Evolutionary conservation across 2,329 filamentous ascomycete species (phyloP), one percentile per base, ranked within the genome.

Genomic region (Dactylellina parvicollis): DNA sequence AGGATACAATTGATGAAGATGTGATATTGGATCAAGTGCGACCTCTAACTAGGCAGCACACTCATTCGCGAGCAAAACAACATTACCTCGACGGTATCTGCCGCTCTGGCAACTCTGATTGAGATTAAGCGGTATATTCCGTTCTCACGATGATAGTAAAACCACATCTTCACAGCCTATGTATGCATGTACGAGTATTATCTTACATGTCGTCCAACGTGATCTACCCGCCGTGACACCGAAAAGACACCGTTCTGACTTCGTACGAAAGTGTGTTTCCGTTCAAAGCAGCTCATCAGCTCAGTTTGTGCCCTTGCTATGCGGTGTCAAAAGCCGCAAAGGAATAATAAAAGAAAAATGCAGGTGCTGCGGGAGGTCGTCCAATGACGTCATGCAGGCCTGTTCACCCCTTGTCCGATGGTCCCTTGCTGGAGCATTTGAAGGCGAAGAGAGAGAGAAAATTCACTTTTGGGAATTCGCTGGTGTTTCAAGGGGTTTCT

Each of bases 401-500:
- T 20, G 34, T 47, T 30, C 34, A n/a, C n/a, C n/a, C 28, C 38
- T 38, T 55, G 49, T 18, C 26, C 40, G 7, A 3, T 20, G 40
- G 49, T n/a, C 49, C 40, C 65, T 61, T 70, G 47, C 55, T 50
- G 56, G n/a, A n/a, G 65, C 46, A 52, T 24, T 46, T 34, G 14
- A 10, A 50, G 28, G 34, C 20, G 36, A 40, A 34, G 49, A 57
- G n/a, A n/a, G n/a, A 49, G 60, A 54, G 69, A 59, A 47, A 46
- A 46, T 52, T n/a, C n/a, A n/a, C 50, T 36, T 73, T 73, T 65
- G 60, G 42, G 50, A 65, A 72, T 72, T 64, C 57, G 42, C 42
- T 44, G n/a, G 38, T 52, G 69, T 73, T 73, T 73, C 69, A 73
- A 73, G 69, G 69, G 69, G 69, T 47, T 56, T 46, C n/a, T 26